Evolutionary conservation across 2,329 filamentous ascomycete species (phyloP).

Genomic region (Fusarium albosuccineum): DNA sequence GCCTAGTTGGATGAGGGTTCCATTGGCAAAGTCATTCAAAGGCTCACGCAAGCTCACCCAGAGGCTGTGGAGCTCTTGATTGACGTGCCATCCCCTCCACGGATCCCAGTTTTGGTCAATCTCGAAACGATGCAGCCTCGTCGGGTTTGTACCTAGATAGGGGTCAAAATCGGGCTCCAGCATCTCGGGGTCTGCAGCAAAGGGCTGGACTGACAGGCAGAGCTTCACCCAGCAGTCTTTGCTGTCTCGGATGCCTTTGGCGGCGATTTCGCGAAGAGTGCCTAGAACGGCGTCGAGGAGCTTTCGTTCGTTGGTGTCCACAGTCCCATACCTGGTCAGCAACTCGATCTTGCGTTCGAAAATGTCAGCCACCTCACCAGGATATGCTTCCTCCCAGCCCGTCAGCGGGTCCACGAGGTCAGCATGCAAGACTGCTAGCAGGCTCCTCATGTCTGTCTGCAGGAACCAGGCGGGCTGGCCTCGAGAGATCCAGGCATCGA

Average conservation of each 20-base stretch:
- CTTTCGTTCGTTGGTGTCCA: conserved; percentile 9
- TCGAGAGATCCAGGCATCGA: too few relatives aligned
- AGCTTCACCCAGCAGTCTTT: too few relatives aligned
- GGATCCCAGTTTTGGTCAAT: background rate
- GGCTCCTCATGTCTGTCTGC: background rate
- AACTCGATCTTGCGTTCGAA: conserved; percentile 26
- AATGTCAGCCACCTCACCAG: conserved; percentile 16
- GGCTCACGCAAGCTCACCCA: background rate
- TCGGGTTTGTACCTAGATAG: background rate
- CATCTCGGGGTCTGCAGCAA: too few relatives aligned
- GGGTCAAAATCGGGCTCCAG: too few relatives aligned
- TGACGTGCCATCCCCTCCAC: conserved; percentile 3
- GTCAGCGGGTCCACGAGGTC: background rate
- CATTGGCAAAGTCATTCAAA: too few relatives aligned
- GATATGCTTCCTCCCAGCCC: conserved; percentile 3
- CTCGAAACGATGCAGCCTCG: conserved; percentile 15
- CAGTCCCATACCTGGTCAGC: conserved; percentile 18
- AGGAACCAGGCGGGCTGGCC: too few relatives aligned
- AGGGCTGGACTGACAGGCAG: too few relatives aligned
- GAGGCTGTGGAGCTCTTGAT: too few relatives aligned
- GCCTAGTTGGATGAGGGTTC: too few relatives aligned
- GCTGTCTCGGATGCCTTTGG: background rate
- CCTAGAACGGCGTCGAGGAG: background rate
- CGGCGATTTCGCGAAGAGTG: conserved; percentile 1
- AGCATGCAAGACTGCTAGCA: background rate